Evolutionary conservation across 2,329 filamentous ascomycete species (phyloP).

Genomic region (Venturia nashicola): DNA sequence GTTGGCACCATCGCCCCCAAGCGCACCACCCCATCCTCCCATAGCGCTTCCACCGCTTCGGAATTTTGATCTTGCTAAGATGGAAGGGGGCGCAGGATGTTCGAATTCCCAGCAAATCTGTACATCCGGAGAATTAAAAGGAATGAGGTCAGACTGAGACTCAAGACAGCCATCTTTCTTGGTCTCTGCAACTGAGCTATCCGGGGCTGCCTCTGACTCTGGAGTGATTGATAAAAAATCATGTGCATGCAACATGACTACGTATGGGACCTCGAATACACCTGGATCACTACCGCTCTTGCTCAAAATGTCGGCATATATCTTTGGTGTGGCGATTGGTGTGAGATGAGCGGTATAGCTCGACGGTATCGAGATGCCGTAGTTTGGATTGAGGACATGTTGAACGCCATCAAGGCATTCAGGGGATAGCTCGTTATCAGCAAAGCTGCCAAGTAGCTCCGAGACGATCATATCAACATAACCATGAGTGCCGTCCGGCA

Average conservation of each 20-base stretch:
- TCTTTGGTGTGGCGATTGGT: conserved; percentile 78
- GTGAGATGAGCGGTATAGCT: conserved; percentile 90
- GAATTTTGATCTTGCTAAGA: conserved; percentile 43
- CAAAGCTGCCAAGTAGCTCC: conserved; percentile 88
- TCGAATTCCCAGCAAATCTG: conserved; percentile 70
- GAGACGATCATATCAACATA: conserved; percentile 89
- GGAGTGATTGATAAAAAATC: conserved; percentile 57
- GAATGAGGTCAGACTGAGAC: background rate
- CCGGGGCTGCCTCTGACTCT: background rate
- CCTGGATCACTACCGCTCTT: conserved; percentile 43
- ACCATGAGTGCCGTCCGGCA: conserved; percentile 40
- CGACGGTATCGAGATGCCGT: conserved; percentile 86
- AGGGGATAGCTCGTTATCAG: conserved; percentile 90
- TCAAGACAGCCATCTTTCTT: background rate
- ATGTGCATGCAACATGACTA: conserved; percentile 81
- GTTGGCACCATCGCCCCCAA: conserved; percentile 68
- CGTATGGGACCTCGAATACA: conserved; percentile 85
- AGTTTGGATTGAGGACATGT: conserved; percentile 63
- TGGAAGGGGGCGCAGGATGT: conserved; percentile 54
- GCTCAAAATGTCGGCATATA: conserved; percentile 64
- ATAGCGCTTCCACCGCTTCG: conserved; percentile 52
- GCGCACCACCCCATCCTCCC: conserved; percentile 60
- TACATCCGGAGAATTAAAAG: conserved; percentile 33
- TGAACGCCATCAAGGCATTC: conserved; percentile 96
- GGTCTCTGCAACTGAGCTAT: background rate